Conservation (phyloP, 495 filamentous ascomycete genomes). For the Neurospora hispaniola region DNA sequence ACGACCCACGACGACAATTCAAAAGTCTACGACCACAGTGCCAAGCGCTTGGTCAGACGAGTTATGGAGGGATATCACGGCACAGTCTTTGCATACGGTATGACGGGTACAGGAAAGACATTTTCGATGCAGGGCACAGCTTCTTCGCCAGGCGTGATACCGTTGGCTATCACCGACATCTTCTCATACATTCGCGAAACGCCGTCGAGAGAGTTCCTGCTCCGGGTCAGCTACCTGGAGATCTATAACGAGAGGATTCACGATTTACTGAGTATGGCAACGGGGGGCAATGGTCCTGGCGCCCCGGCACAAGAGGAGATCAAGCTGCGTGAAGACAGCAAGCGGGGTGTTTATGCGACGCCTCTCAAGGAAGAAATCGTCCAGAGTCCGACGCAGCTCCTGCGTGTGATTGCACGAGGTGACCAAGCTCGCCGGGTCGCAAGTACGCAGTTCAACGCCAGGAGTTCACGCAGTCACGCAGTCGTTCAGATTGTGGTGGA, state of each 20-base stretch:
- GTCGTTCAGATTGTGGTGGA: constrained; percentile 99
- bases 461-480: constrained; percentile 93
- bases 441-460: constrained; percentile 91
- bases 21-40: constrained; percentile 83
- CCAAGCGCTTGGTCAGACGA: constrained; percentile 85
- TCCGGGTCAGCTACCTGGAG: constrained; percentile 95
- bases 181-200: constrained; percentile 98
- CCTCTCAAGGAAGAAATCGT: constrained; percentile 98
- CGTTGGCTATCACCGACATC: constrained; percentile 93
- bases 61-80: constrained; percentile 99
- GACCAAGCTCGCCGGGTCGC: constrained; percentile 82
- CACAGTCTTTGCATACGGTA: constrained; percentile 97
- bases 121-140: constrained; percentile 99
- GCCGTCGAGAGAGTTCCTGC: constrained; percentile 83
- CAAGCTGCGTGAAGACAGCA: constrained; percentile 90
- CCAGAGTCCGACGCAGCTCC: constrained; percentile 88
- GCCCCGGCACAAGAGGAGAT: constrained; percentile 68
- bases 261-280: constrained; percentile 72
- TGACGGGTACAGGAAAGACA: constrained; percentile 98
- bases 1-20: constrained; percentile 84
- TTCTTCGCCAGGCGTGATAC: constrained; percentile 93
- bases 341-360: constrained; percentile 90
- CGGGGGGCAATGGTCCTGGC: constrained; percentile 31
- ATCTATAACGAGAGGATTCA: constrained; percentile 99
- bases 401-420: constrained; percentile 89